Evolutionary conservation across 2,329 filamentous ascomycete species (phyloP).

Genomic region (Cordyceps fumosorosea): DNA sequence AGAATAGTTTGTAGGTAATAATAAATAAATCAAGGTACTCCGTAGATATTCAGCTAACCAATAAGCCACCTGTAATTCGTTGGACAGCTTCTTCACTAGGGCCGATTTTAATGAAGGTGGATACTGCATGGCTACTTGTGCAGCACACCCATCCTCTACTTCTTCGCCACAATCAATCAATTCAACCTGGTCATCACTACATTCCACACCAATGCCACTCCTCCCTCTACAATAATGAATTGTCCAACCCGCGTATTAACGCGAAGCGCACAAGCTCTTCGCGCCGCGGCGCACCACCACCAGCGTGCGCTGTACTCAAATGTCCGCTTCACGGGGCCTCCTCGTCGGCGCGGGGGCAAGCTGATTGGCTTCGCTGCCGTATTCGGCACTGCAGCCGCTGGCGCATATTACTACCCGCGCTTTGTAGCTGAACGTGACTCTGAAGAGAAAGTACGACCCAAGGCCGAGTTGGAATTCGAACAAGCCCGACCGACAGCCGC

Average conservation of each 20-base stretch:
- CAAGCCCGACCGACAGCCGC: constrained; percentile 49
- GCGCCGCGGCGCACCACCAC: constrained; percentile 5
- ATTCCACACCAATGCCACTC: too few species aligned
- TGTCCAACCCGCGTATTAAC: neutral
- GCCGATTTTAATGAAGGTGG: too few species aligned
- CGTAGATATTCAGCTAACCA: neutral
- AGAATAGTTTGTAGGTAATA: neutral
- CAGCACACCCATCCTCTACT: too few species aligned
- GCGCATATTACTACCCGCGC: constrained; percentile 32
- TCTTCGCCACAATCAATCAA: too few species aligned
- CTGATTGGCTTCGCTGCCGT: constrained; percentile 26
- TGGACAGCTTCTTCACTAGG: too few species aligned
- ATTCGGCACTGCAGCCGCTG: constrained; percentile 33
- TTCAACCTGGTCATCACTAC: too few species aligned
- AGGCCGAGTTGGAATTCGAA: constrained; percentile 61
- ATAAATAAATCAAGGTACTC: neutral
- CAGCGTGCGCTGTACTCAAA: constrained; percentile 1
- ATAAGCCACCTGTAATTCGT: neutral
- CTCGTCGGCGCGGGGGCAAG: constrained; percentile 22
- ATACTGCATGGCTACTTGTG: too few species aligned
- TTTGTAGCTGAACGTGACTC: constrained; percentile 24
- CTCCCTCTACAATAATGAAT: neutral
- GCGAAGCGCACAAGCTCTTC: neutral
- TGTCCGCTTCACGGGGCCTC: constrained; percentile 12
- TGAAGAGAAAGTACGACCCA: constrained; percentile 17